These are phyloP conservation scores for Geotrichum histeridarum DNA, from an alignment of 1,139 yeast genomes.

Conservation along the genomic window DNA sequence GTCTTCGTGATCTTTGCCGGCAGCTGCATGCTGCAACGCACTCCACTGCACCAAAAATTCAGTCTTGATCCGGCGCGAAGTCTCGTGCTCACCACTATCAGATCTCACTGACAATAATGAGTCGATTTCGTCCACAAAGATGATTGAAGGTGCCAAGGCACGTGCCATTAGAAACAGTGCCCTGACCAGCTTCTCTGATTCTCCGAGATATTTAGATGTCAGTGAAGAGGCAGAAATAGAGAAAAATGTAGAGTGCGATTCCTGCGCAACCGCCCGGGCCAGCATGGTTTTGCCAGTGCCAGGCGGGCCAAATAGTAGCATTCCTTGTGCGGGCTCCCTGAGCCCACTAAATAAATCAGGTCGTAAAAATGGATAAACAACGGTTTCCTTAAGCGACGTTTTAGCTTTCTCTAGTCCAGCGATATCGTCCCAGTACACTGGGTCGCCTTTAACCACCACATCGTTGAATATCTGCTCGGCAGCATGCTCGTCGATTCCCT, in stretches of 20 bases:
- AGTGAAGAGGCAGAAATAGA: conserved; percentile 88
- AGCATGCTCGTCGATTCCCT: conserved; percentile 55
- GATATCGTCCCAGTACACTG: conserved; percentile 94
- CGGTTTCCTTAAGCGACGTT: conserved; percentile 87
- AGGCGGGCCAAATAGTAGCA: conserved; percentile 95
- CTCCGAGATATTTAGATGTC: conserved; percentile 84
- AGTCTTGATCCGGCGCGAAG: conserved; percentile 84
- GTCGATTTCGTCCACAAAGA: conserved; percentile 94
- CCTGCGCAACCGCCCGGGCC: conserved; percentile 96
- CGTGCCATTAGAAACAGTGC: conserved; percentile 84
- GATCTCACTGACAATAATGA: conserved; percentile 78
- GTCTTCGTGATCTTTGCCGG: conserved; percentile 56
- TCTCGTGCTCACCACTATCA: conserved; percentile 84
- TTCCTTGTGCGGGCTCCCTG: conserved; percentile 93
- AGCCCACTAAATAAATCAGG: conserved; percentile 90
- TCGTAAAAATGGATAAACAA: conserved; percentile 88
- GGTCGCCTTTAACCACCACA: conserved; percentile 90
- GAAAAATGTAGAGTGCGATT: conserved; percentile 89
- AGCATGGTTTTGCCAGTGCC: conserved; percentile 98
- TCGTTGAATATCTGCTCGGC: conserved; percentile 85
- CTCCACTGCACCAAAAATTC: conserved; percentile 97
- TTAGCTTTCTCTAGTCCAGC: conserved; percentile 92
- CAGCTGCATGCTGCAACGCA: conserved; percentile 88
- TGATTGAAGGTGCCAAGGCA: conserved; percentile 85
- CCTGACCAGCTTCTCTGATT: conserved; percentile 86